Conservation (phyloP, 192 early-diverging fungal species). For the Spinellus fusiger region DNA sequence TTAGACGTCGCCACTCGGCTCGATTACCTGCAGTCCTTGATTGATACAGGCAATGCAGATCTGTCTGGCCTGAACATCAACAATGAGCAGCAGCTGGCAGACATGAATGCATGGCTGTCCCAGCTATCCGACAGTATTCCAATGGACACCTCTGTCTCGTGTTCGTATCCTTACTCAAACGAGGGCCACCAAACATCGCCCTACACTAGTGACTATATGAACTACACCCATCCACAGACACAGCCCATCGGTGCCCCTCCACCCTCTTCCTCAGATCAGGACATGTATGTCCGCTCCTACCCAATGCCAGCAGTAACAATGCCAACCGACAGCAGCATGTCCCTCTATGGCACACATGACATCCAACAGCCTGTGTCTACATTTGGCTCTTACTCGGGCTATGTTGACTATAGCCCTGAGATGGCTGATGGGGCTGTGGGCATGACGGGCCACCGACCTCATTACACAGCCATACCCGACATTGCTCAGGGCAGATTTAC, state of each 20-base stretch:
- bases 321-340: too few species aligned
- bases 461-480: not conserved
- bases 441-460: not conserved
- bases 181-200: not conserved
- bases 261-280: not conserved
- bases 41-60: constrained; percentile 13
- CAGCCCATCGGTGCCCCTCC: not conserved
- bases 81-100: constrained; percentile 19
- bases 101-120: constrained; percentile 25
- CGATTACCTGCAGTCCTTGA: constrained; percentile 4
- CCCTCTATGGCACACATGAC: too few species aligned
- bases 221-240: not conserved
- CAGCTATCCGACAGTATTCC: constrained; percentile 12
- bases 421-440: too few species aligned
- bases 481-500: not conserved
- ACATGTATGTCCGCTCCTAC: not conserved
- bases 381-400: too few species aligned
- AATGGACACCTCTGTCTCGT: not conserved
- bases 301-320: not conserved
- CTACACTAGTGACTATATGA: not conserved
- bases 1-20: constrained; percentile 17
- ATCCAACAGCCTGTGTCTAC: too few species aligned
- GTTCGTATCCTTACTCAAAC: not conserved
- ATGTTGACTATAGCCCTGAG: too few species aligned
- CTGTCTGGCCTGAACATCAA: constrained; percentile 8